phyloP scores from a whole-genome alignment of 78 protist genomes.

The Protostelium mycophagum region DNA sequence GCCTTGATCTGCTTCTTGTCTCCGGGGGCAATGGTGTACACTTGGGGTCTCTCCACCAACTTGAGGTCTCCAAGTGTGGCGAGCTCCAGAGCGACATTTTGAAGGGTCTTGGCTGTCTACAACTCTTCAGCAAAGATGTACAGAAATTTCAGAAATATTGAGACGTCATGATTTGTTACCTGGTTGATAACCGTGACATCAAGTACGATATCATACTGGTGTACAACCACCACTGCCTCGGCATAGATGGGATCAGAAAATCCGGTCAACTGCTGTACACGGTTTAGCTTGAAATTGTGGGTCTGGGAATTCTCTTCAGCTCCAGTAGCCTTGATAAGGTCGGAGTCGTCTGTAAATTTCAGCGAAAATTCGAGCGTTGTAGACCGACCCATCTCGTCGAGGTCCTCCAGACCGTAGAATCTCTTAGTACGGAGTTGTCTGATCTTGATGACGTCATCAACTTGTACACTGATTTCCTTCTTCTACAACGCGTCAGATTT shows the following conservation, averaged over 20 bases:
- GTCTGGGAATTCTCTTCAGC: neutral
- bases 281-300: constrained; percentile 13
- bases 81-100: constrained; percentile 89
- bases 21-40: constrained; percentile 76
- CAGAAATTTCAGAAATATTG: neutral
- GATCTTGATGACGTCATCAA: constrained; percentile 61
- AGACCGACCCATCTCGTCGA: constrained; percentile 16
- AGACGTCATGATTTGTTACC: neutral
- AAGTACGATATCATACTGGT: constrained; percentile 93
- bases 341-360: neutral
- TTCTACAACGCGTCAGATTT: neutral
- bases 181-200: constrained; percentile 56
- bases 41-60: constrained; percentile 87
- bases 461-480: constrained; percentile 40
- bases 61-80: constrained; percentile 92
- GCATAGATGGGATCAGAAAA: constrained; percentile 93
- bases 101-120: constrained; percentile 90
- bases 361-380: neutral
- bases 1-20: constrained; percentile 61
- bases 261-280: constrained; percentile 87
- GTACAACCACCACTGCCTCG: constrained; percentile 93
- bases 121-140: no score
- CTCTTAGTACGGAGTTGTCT: constrained; percentile 59
- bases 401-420: constrained; percentile 48
- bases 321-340: constrained; percentile 6